phyloP scores from a whole-genome alignment of 1,284 basidiomycete species.

The Leccinum pseudoinsigne region DNA sequence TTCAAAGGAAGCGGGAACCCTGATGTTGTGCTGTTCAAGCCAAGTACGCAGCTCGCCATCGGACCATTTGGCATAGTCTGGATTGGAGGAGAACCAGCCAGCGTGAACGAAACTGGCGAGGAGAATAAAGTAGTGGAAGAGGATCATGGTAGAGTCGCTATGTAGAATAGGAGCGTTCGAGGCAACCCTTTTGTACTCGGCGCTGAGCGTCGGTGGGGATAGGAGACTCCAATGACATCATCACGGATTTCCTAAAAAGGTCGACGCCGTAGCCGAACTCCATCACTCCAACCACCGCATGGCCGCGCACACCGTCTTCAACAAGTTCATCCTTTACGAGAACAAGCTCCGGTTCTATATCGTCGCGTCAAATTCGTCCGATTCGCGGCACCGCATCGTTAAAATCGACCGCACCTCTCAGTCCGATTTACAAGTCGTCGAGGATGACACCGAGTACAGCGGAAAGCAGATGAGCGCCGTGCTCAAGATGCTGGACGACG shows the following conservation, averaged over 20 bases:
- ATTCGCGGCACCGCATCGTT: constrained; percentile 84
- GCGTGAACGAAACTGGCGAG: constrained; percentile 18
- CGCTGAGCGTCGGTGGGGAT: constrained; percentile 1
- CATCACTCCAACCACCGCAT: constrained; percentile 1
- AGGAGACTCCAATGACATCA: constrained; percentile 28
- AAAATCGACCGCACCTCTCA: constrained; percentile 88
- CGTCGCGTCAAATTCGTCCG: constrained; percentile 83
- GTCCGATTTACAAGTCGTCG: constrained; percentile 72
- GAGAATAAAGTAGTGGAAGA: constrained; percentile 15
- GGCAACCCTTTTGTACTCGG: constrained; percentile 1
- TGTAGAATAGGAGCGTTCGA: background rate
- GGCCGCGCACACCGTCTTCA: constrained; percentile 47
- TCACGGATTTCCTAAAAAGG: constrained; percentile 4
- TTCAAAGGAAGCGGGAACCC: constrained; percentile 49
- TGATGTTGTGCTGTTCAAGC: constrained; percentile 72
- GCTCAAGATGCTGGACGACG: constrained; percentile 93
- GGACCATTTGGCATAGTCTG: constrained; percentile 65
- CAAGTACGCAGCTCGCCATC: constrained; percentile 62
- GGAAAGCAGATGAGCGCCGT: constrained; percentile 88
- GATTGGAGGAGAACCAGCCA: constrained; percentile 32
- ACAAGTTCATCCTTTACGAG: constrained; percentile 92
- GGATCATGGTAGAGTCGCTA: background rate
- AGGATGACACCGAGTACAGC: constrained; percentile 88
- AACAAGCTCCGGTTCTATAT: constrained; percentile 87
- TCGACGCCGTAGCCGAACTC: background rate